phyloP scores from a whole-genome alignment of 768 basidiomycete genomes.

The Pilatotrama ljubarskyi region DNA sequence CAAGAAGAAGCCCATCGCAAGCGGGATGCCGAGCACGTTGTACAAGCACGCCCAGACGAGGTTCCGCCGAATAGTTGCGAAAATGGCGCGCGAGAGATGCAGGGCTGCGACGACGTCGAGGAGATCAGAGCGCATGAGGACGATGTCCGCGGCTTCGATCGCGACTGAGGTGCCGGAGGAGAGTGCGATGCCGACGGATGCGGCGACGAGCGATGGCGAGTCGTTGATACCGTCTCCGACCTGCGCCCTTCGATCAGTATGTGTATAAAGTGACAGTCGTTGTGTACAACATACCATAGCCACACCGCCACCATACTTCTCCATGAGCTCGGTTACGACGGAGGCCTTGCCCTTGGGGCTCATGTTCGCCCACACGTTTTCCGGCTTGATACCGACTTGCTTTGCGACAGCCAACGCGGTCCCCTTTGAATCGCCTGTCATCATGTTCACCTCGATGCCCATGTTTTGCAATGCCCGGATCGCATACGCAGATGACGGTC shows the following conservation, averaged over 20 bases:
- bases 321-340: slow-evolving; percentile 78
- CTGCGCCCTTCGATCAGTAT: slow-evolving; percentile 38
- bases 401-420: slow-evolving; percentile 89
- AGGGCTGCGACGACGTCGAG: slow-evolving; percentile 97
- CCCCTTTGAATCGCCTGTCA: slow-evolving; percentile 88
- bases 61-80: slow-evolving; percentile 88
- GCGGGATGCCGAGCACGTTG: slow-evolving; percentile 90
- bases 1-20: slow-evolving; percentile 96
- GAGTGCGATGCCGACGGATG: slow-evolving; percentile 94
- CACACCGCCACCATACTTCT: slow-evolving; percentile 68
- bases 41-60: slow-evolving; percentile 96
- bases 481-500: slow-evolving; percentile 80
- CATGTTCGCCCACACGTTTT: slow-evolving; percentile 88
- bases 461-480: slow-evolving; percentile 79
- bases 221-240: slow-evolving; percentile 99
- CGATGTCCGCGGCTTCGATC: slow-evolving; percentile 97
- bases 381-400: slow-evolving; percentile 82
- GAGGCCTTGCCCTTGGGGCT: slow-evolving; percentile 95
- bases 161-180: slow-evolving; percentile 97
- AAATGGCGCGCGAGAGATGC: slow-evolving; percentile 85
- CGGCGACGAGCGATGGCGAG: slow-evolving; percentile 94
- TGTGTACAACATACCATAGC: slow-evolving; percentile 71
- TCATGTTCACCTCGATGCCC: slow-evolving; percentile 91
- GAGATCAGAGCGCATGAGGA: slow-evolving; percentile 95
- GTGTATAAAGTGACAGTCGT: neutral